Evolutionary conservation across 2,329 filamentous ascomycete species (phyloP).

Genomic region (Penicillium glabrum): DNA sequence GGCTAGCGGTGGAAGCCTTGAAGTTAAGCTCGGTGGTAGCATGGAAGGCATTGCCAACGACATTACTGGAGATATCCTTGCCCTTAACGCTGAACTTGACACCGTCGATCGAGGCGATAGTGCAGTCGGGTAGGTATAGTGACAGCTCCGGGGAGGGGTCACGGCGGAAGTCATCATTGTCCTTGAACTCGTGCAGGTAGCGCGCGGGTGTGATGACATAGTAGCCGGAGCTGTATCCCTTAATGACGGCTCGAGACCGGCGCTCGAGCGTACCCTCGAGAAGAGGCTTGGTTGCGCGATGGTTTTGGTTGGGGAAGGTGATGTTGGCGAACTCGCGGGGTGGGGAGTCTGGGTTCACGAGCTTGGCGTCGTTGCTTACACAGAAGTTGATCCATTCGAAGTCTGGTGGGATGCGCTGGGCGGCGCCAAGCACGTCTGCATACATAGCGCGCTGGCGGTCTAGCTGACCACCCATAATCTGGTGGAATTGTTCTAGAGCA

Average conservation of each 20-base stretch:
- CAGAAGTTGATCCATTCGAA: conserved; percentile 92
- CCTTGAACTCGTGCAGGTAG: conserved; percentile 95
- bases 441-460: conserved; percentile 81
- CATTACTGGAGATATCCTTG: conserved; percentile 79
- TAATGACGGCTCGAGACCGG: conserved; percentile 81
- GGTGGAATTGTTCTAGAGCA: conserved; percentile 78
- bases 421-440: conserved; percentile 73
- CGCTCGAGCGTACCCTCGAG: conserved; percentile 88
- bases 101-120: conserved; percentile 69
- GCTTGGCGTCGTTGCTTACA: conserved; percentile 65
- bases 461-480: conserved; percentile 74
- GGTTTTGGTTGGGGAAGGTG: conserved; percentile 84
- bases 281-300: conserved; percentile 73
- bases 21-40: conserved; percentile 79
- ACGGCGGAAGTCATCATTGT: conserved; percentile 69
- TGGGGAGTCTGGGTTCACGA: conserved; percentile 75
- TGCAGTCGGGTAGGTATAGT: conserved; percentile 87
- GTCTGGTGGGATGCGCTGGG: conserved; percentile 75
- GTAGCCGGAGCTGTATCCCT: conserved; percentile 76
- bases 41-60: conserved; percentile 75
- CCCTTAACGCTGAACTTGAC: conserved; percentile 94
- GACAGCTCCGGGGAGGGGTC: conserved; percentile 74
- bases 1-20: conserved; percentile 78
- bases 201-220: conserved; percentile 88
- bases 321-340: conserved; percentile 73